A percentile compares a stretch with the other conserved stretches of the same genome.
These are phyloP conservation scores for Lecanicillium sp. DNA, from an alignment of 2,329 filamentous ascomycete species.

Conservation along the genomic window DNA sequence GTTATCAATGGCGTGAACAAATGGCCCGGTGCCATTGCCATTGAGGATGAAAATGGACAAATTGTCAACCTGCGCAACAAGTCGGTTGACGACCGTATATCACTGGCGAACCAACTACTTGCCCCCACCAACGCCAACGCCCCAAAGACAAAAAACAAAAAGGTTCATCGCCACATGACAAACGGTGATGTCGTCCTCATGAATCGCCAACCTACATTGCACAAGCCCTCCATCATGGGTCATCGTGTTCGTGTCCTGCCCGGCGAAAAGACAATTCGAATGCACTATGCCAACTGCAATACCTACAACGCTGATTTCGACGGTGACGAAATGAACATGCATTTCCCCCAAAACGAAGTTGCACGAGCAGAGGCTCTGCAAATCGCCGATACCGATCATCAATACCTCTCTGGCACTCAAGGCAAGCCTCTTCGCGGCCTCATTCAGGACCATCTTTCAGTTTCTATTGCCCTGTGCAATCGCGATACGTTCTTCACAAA, in stretches of 20 bases:
- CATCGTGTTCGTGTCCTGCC: conserved; percentile 88
- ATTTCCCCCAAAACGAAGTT: conserved; percentile 96
- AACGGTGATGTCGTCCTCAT: conserved; percentile 97
- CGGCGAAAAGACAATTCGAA: conserved; percentile 94
- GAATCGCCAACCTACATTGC: conserved; percentile 96
- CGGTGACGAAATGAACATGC: conserved; percentile 99
- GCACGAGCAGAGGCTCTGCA: conserved; percentile 88
- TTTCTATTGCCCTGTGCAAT: conserved; percentile 84
- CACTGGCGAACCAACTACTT: conserved; percentile 86
- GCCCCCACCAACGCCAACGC: conserved; percentile 71
- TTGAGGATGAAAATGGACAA: conserved; percentile 93
- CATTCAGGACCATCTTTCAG: conserved; percentile 97
- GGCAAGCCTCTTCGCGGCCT: conserved; percentile 91
- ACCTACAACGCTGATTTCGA: conserved; percentile 99
- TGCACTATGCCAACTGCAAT: conserved; percentile 99
- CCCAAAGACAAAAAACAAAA: conserved; percentile 80
- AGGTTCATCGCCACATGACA: conserved; percentile 90
- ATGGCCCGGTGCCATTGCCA: conserved; percentile 90
- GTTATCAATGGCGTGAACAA: conserved; percentile 91
- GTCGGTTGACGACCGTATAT: conserved; percentile 78
- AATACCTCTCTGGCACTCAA: conserved; percentile 89
- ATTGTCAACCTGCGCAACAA: conserved; percentile 84
- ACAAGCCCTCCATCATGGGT: conserved; percentile 99
- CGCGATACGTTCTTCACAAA: conserved; percentile 86
- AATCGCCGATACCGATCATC: conserved; percentile 93